Evolutionary conservation across 768 basidiomycete species (phyloP), one percentile per base, ranked within the genome.

Genomic region (Macrolepiota albuminosa): DNA sequence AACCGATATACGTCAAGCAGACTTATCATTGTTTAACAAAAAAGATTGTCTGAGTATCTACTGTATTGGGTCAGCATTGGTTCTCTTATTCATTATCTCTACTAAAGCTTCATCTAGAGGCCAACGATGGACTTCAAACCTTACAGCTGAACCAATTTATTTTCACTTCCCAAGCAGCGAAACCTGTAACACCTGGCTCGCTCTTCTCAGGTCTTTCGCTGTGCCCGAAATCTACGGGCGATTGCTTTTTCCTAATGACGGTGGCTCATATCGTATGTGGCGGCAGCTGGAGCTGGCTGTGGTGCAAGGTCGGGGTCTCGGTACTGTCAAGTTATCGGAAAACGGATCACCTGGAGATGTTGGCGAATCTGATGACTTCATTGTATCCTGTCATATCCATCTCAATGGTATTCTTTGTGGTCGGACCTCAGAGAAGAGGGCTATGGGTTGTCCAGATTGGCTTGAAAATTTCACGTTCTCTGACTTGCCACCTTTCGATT

Each of bases 181-280:
- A 56, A 72, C 76, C 7, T 82, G 84, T 65, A 81, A 86, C 63
- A 84, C 86, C 2, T 95, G 93, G 92, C 78, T 90, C 51, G 84
- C 87, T 26, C 82, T 95, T 54, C 77, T 94, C 57, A 85, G 86
- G 60, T 91, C 92, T 3, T 93, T 89, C 71, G 87, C 93, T 13
- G 80, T 81, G 54, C 87, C 91, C 1, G 92, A 93, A 71, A 83
- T 88, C 57, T 91, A 92, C 68, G 91, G 88, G 37, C 77, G 78
- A 63, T 74, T 79, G 69, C 76, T 79, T 63, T 76, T 76, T 42
- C 77, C 83, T 24, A 67, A 72, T 54, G 86, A 86, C 61, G 89
- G 87, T 46, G 91, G 91, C 7, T 82, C 89, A 11, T 93, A 91
- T 72, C 86, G 93, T 57, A 89, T 94, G 83, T 94, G 90, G 89